Conservation (phyloP, 2,329 filamentous ascomycete genomes). For the Botrytis fabae region DNA sequence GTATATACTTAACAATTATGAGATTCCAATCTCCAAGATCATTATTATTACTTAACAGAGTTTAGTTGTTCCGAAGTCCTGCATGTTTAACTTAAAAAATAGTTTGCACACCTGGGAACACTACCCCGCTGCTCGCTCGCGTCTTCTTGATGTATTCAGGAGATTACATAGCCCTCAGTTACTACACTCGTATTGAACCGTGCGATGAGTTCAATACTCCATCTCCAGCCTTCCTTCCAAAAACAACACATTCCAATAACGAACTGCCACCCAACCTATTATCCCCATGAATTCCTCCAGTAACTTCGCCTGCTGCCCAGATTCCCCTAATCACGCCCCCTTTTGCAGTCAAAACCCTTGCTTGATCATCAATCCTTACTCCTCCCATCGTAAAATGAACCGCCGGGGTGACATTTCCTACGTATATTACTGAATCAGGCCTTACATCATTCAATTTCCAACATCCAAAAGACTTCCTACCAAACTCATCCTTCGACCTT, state of each 20-base stretch:
- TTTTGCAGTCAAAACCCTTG: slow-evolving; percentile 50
- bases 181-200: not conserved
- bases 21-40: not conserved
- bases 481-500: slow-evolving; percentile 47
- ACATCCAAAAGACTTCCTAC: slow-evolving; percentile 53
- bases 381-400: slow-evolving; percentile 69
- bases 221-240: slow-evolving; percentile 58
- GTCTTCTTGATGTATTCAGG: not conserved
- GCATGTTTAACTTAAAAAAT: not conserved
- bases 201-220: not conserved
- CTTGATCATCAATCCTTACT: slow-evolving; percentile 55
- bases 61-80: not conserved
- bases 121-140: not conserved
- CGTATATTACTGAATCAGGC: slow-evolving; percentile 54
- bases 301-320: slow-evolving; percentile 65
- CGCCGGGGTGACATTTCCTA: slow-evolving; percentile 62
- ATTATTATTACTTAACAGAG: not conserved
- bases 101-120: not conserved
- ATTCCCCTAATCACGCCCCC: slow-evolving; percentile 53
- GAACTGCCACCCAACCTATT: slow-evolving; percentile 63
- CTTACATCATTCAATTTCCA: slow-evolving; percentile 55
- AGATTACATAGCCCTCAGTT: not conserved
- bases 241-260: slow-evolving; percentile 63
- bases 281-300: slow-evolving; percentile 63
- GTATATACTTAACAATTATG: not conserved